phyloP scores from a whole-genome alignment of 768 basidiomycete genomes.

The Lentinula lateritia region DNA sequence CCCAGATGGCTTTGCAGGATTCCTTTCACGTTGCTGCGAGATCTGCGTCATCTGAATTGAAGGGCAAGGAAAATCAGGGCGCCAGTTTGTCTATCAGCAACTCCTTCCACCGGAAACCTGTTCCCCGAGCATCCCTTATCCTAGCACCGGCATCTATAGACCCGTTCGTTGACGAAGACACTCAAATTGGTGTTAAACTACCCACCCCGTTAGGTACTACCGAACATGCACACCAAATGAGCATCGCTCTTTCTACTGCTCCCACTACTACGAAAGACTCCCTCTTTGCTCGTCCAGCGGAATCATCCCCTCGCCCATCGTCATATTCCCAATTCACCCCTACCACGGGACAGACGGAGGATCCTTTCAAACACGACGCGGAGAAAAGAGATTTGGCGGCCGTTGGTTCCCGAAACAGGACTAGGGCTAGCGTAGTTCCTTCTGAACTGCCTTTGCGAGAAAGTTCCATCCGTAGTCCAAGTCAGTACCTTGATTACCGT shows the following conservation, averaged over 20 bases:
- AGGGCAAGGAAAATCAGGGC: background rate
- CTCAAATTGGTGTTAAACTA: background rate
- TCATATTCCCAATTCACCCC: background rate
- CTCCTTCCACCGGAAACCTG: background rate
- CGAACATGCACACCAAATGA: constrained; percentile 3
- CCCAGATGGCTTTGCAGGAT: constrained; percentile 14
- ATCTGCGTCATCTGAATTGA: constrained; percentile 16
- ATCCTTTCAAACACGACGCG: background rate
- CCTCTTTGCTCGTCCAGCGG: background rate
- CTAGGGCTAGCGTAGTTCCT: background rate
- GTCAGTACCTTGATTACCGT: background rate
- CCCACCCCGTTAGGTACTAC: background rate
- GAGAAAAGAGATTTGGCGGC: background rate
- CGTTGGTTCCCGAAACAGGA: background rate
- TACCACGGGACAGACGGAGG: background rate
- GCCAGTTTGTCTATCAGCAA: constrained; percentile 3
- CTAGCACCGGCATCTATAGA: constrained; percentile 8
- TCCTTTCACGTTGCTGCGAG: background rate
- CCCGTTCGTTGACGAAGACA: constrained; percentile 6
- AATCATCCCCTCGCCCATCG: background rate
- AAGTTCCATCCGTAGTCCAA: background rate
- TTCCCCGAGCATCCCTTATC: constrained; percentile 1
- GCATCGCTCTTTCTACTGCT: background rate
- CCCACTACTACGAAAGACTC: background rate
- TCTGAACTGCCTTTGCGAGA: background rate